Percentiles rank a stretch among this genome's conserved stretches.
These are phyloP conservation scores for Plasmodium malariae DNA, from an alignment of 169 alveolate genomes.

Conservation along the genomic window DNA sequence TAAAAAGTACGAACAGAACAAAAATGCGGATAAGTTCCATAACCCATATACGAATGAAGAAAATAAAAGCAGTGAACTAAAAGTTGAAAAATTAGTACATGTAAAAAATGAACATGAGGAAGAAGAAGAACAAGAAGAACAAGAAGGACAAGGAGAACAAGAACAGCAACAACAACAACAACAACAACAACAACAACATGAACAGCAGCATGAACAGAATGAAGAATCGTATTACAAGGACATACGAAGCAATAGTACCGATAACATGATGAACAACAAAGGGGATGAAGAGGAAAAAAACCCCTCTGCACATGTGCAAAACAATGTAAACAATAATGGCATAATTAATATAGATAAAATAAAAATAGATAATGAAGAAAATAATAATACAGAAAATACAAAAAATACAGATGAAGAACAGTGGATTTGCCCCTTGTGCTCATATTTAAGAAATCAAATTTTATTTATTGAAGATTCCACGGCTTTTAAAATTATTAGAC, in stretches of 20 bases:
- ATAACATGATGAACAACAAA: conserved; percentile 36
- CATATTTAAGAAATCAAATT: conserved; percentile 81
- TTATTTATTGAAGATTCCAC: conserved; percentile 79
- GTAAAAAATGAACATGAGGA: too few species aligned
- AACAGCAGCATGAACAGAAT: background rate
- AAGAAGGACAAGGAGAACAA: background rate
- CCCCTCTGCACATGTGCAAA: background rate
- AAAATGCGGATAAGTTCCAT: too few species aligned
- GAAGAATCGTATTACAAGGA: background rate
- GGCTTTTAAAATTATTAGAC: conserved; percentile 81
- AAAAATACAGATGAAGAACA: conserved; percentile 83
- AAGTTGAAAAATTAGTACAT: too few species aligned
- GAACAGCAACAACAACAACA: background rate
- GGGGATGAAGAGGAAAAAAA: conserved; percentile 66
- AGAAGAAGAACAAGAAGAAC: background rate
- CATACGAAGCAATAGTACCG: background rate
- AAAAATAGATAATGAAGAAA: conserved; percentile 1
- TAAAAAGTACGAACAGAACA: too few species aligned
- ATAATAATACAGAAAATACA: background rate
- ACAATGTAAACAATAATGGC: background rate
- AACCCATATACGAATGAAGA: too few species aligned
- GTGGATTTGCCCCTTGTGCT: conserved; percentile 86
- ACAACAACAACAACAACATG: background rate
- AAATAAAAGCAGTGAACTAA: too few species aligned
- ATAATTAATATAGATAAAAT: background rate